These are phyloP conservation scores for Smallanthus sonchifolius DNA, from an alignment of 129 eudicot genomes.

Conservation along the genomic window DNA sequence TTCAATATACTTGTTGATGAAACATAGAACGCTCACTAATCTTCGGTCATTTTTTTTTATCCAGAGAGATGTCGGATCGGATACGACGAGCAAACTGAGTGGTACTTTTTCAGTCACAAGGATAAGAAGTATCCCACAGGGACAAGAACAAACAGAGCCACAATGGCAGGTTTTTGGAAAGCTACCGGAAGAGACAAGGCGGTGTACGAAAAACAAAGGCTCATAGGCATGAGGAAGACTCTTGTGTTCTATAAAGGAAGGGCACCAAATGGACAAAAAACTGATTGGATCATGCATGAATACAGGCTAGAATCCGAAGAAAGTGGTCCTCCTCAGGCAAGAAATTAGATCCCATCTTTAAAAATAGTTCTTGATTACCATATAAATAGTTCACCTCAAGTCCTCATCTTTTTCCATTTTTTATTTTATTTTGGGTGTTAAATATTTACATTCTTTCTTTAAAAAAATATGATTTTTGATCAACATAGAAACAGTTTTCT, in stretches of 20 bases:
- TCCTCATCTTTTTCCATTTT: conserved; percentile 9
- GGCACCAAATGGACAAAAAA: conserved; percentile 90
- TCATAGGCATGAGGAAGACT: conserved; percentile 94
- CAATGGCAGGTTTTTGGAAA: conserved; percentile 93
- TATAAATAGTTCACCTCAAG: background rate
- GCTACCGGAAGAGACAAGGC: conserved; percentile 96
- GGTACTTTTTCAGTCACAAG: conserved; percentile 92
- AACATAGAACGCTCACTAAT: too few relatives aligned
- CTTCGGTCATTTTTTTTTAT: too few relatives aligned
- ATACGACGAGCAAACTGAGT: conserved; percentile 80
- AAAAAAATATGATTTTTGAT: background rate
- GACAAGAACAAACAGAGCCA: conserved; percentile 88
- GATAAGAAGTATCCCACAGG: conserved; percentile 91
- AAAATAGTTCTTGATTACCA: conserved; percentile 9
- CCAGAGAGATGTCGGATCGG: conserved; percentile 84
- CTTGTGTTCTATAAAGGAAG: conserved; percentile 93
- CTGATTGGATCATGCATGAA: conserved; percentile 98
- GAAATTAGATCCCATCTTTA: background rate
- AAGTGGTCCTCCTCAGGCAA: conserved; percentile 84
- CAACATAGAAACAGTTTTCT: background rate
- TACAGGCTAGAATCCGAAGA: conserved; percentile 86
- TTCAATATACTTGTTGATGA: too few relatives aligned
- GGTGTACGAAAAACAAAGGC: conserved; percentile 65
- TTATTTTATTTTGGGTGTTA: background rate
- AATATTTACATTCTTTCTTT: background rate